phyloP scores from a whole-genome alignment of 2,329 filamentous ascomycete genomes.

The Aspergillus flavus region DNA sequence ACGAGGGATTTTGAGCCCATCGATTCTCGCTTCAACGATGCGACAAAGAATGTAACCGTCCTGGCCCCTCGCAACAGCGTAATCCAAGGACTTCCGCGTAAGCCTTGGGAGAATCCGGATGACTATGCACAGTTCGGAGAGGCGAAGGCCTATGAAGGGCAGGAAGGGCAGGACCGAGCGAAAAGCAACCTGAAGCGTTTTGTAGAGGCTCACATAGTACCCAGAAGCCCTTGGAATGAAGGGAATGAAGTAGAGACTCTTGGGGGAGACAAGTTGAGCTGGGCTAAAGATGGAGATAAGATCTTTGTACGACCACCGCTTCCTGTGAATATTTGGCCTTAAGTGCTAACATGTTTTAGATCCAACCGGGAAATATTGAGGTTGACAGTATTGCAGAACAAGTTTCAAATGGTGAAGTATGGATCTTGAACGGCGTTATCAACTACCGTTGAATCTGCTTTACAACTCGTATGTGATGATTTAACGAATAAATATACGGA shows the following conservation, averaged over 20 bases:
- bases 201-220: slow-evolving; percentile 82
- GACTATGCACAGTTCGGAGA: slow-evolving; percentile 71
- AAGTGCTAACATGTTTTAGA: slow-evolving; percentile 26
- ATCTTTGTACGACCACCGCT: slow-evolving; percentile 59
- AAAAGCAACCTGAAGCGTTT: slow-evolving; percentile 75
- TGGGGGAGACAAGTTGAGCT: slow-evolving; percentile 75
- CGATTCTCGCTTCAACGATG: slow-evolving; percentile 68
- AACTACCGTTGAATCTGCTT: slow-evolving; percentile 47
- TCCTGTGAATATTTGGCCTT: background rate
- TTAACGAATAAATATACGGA: slow-evolving; percentile 2
- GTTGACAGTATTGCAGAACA: slow-evolving; percentile 73
- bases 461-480: slow-evolving; percentile 6
- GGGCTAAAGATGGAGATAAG: slow-evolving; percentile 68
- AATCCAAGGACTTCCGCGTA: slow-evolving; percentile 75
- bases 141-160: slow-evolving; percentile 71
- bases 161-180: slow-evolving; percentile 74
- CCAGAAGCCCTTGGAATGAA: slow-evolving; percentile 73
- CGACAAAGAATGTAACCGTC: slow-evolving; percentile 73
- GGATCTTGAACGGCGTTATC: slow-evolving; percentile 68
- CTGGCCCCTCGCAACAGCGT: slow-evolving; percentile 85
- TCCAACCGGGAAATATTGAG: slow-evolving; percentile 76
- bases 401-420: slow-evolving; percentile 87
- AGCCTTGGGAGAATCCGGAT: slow-evolving; percentile 69
- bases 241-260: slow-evolving; percentile 67
- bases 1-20: slow-evolving; percentile 74